Conservation (phyloP, 1,284 basidiomycete genomes). For the Pseudozyma sp. region DNA sequence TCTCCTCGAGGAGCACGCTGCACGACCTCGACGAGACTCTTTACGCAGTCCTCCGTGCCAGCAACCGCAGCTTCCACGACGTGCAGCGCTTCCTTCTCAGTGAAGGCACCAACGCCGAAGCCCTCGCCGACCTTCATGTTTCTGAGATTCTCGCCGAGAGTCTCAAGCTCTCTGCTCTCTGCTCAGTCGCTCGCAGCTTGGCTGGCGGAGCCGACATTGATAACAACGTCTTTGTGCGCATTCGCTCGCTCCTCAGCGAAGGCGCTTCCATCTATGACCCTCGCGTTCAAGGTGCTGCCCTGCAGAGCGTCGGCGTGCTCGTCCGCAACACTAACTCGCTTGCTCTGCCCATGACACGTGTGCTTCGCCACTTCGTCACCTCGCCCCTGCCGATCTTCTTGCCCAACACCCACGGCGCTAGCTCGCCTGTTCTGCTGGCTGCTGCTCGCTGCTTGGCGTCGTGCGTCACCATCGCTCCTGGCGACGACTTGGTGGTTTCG, state of each 20-base stretch:
- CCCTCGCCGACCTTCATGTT: constrained; percentile 55
- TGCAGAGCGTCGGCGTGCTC: constrained; percentile 81
- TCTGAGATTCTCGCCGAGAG: constrained; percentile 55
- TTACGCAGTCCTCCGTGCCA: constrained; percentile 53
- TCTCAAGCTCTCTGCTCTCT: constrained; percentile 88
- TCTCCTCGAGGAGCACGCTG: constrained; percentile 7
- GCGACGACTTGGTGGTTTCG: constrained; percentile 90
- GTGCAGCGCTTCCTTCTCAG: constrained; percentile 64
- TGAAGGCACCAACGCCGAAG: constrained; percentile 49
- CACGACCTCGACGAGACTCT: constrained; percentile 67
- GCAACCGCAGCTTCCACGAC: constrained; percentile 62
- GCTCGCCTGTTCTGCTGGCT: constrained; percentile 82
- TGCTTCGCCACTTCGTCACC: constrained; percentile 88
- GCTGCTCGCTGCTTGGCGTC: constrained; percentile 89
- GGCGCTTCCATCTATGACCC: constrained; percentile 83
- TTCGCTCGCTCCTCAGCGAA: constrained; percentile 83
- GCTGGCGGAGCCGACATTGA: constrained; percentile 70
- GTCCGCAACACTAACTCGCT: constrained; percentile 87
- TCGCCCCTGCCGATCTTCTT: constrained; percentile 89
- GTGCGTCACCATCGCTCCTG: constrained; percentile 86
- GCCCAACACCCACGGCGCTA: constrained; percentile 70
- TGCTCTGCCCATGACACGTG: constrained; percentile 80
- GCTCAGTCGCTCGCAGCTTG: constrained; percentile 79
- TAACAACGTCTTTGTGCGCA: constrained; percentile 77
- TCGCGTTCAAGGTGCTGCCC: constrained; percentile 84